Evolutionary conservation across 2,329 filamentous ascomycete species (phyloP).

Genomic region (Cercospora citrullina): DNA sequence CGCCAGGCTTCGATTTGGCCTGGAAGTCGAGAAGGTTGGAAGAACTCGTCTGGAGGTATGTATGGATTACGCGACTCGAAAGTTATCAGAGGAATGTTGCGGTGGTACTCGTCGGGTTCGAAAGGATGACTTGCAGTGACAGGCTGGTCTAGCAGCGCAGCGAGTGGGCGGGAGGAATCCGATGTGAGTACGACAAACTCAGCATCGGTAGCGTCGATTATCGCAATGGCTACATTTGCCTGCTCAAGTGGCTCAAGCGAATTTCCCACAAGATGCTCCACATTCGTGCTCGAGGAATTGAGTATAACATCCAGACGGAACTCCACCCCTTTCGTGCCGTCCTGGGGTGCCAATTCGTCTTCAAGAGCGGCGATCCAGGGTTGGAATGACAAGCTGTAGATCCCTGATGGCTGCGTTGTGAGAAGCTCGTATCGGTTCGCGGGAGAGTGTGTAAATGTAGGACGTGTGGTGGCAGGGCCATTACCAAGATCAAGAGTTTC

Average conservation of each 20-base stretch:
- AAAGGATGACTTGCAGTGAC: slow-evolving; percentile 59
- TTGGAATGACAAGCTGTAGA: slow-evolving; percentile 57
- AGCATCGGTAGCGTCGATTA: slow-evolving; percentile 55
- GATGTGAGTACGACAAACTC: slow-evolving; percentile 58
- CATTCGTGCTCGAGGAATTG: slow-evolving; percentile 51
- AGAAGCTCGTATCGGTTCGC: slow-evolving; percentile 60
- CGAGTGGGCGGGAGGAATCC: slow-evolving; percentile 41
- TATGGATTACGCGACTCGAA: slow-evolving; percentile 61
- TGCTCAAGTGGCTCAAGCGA: slow-evolving; percentile 30
- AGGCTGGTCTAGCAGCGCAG: slow-evolving; percentile 54
- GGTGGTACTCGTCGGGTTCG: slow-evolving; percentile 25
- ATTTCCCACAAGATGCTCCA: slow-evolving; percentile 46
- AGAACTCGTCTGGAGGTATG: slow-evolving; percentile 57
- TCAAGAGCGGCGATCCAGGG: slow-evolving; percentile 60
- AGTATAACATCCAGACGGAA: slow-evolving; percentile 60
- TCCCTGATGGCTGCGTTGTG: slow-evolving; percentile 55
- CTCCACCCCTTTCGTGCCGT: slow-evolving; percentile 51
- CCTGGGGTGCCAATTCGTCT: slow-evolving; percentile 49
- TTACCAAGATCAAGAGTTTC: slow-evolving; percentile 43
- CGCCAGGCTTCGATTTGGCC: slow-evolving; percentile 40
- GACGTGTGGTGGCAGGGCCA: slow-evolving; percentile 43
- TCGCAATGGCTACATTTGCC: slow-evolving; percentile 50
- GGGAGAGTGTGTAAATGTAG: slow-evolving; percentile 58
- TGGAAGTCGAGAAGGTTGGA: slow-evolving; percentile 58
- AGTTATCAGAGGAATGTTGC: slow-evolving; percentile 41